Conservation (phyloP, 2,329 filamentous ascomycete species). For the Elsinoe ampelina region DNA sequence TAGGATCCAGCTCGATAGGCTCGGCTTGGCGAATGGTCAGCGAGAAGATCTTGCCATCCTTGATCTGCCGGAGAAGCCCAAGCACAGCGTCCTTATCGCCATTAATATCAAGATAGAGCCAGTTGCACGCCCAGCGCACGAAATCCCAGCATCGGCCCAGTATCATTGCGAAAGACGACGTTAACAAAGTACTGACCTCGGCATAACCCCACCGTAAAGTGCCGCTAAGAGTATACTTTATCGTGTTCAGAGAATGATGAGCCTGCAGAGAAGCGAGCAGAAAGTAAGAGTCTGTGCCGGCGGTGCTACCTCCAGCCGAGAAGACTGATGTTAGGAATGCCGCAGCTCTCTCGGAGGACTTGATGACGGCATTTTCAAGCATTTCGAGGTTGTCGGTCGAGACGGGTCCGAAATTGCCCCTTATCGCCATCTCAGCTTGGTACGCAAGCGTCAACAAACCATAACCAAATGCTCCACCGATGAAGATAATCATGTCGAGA, state of each 20-base stretch:
- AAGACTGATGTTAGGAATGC: conserved; percentile 3
- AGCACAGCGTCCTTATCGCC: not conserved
- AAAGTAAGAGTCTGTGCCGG: conserved; percentile 11
- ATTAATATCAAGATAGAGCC: not conserved
- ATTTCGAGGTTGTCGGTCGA: not conserved
- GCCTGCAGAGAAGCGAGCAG: conserved; percentile 16
- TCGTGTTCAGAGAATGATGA: conserved; percentile 12
- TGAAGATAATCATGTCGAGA: conserved; percentile 63
- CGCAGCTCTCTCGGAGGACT: not conserved
- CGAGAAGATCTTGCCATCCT: conserved; percentile 14
- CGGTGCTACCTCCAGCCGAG: not conserved
- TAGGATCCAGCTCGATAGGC: conserved; percentile 27
- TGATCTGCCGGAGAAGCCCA: not conserved
- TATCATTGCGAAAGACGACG: not conserved
- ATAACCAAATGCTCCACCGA: conserved; percentile 30
- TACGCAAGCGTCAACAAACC: not conserved
- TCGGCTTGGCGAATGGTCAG: conserved; percentile 13
- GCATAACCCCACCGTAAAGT: not conserved
- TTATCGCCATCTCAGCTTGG: not conserved
- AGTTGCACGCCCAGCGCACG: not conserved
- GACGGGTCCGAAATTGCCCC: not conserved
- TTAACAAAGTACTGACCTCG: not conserved
- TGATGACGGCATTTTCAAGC: not conserved
- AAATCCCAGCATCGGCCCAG: not conserved
- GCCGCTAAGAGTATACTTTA: conserved; percentile 3